Evolutionary conservation across 192 early-diverging fungal species (phyloP), one percentile per base, ranked within the genome.

Genomic region (Neocallimastix lanati): DNA sequence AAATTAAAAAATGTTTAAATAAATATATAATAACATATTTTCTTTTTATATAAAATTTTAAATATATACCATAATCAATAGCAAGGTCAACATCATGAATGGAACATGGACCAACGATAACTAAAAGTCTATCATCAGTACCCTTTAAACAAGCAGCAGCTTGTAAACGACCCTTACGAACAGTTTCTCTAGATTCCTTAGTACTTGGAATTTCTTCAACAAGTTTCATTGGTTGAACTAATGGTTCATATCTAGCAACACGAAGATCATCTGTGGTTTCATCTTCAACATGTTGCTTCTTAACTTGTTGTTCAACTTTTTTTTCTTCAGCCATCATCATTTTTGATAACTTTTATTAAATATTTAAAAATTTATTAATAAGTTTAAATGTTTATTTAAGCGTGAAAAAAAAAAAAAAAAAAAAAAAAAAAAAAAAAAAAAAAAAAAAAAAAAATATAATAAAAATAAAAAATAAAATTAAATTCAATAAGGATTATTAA

Each of bases 81-180:
- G 96, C 96, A 12, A 94, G 93, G 29, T 90, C 83, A 28, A 91
- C 87, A 83, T 98, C 94, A 86, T 98, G 96, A 83, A 98, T 98
- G 18, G 95, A 96, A 85, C 96, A 98, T 14, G 96, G 96, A 13
- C 96, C 96, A 28, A 97, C 94, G 40, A 98, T 90, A 15, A 95
- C 90, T 30, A 98, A 87, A 12, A 98, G 87, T 67, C 94, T 88
- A 86, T 98, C 96, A 81, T 96, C 94, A 37, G 88, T 83, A 29
- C 92, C 91, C 36, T 89, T 88, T 78, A 98, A 85, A 79, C 96
- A 93, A 77, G 89, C 86, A 77, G 89, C 88, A 50, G 92, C 89
- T 38, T 83, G 81, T 18, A 78, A 77, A 27, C 87, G 83, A 14
- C 80, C 86, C 21, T 79, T 38, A 18, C 50, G 77, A 30, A 88